Evolutionary conservation across 768 basidiomycete species (phyloP), one percentile per base, ranked within the genome.

Genomic region (Omphalotus guepiniiformis): DNA sequence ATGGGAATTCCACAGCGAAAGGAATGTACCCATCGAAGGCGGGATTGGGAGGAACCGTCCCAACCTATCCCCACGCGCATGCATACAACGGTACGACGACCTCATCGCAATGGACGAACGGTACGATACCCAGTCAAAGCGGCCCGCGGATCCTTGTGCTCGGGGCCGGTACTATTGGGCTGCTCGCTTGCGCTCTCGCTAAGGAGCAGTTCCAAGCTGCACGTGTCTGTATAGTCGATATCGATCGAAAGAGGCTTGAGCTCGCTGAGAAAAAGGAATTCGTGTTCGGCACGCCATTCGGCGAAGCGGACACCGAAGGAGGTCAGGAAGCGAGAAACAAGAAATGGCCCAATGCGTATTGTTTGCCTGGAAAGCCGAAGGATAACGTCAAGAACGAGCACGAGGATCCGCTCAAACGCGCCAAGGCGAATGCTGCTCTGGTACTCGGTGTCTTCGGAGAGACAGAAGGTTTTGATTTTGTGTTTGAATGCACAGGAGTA

Each of bases 401-500:
- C n/a, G 80, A 81, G 30, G 83, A 81, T 50, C 75, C 72, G 59
- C 78, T 80, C 42, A 72, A 72, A 40, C 70, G 69, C 4, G 82
- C 83, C 15, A 80, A 79, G 62, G 80, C 82, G 49, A 75, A 65
- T 53, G 71, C 78, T 4, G 63, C 69, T 36, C 58, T 63, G 7
- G 75, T 78, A 6, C 70, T 91, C 48, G 58, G 68, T 41, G 64
- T 72, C 45, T 88, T 90, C 58, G 70, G 64, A 50, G 66, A 74
- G 49, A 70, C 72, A 21, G 83, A 90, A 22, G 94, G 94, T 26
- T 94, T 91, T 66, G 93, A 96, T 63, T 73, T 88, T 60, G 86
- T 96, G 39, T 89, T 94, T 59, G 94, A 97, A 65, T 97, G 94
- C 68, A 93, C 93, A 7, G 94, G 94, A 52, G 92, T 90, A 2